phyloP scores from a whole-genome alignment of 2,329 filamentous ascomycete species.

The Diaporthe citriasiana region DNA sequence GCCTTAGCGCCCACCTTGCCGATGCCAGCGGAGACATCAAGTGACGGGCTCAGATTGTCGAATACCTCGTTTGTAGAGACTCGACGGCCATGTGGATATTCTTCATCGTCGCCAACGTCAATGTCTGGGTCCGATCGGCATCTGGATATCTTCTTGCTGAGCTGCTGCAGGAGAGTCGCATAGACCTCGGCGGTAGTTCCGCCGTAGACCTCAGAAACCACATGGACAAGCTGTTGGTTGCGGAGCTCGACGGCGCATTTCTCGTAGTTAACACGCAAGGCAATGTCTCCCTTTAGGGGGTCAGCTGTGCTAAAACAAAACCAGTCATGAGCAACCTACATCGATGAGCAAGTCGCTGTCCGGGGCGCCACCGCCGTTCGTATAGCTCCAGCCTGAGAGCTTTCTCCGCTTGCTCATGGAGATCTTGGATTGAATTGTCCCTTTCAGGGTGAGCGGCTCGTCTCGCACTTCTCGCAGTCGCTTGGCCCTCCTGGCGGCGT shows the following conservation, averaged over 20 bases:
- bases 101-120: conserved; percentile 57
- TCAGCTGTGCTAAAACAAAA: conserved; percentile 26
- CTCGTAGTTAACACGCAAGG: conserved; percentile 86
- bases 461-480: conserved; percentile 68
- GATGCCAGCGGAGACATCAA: conserved; percentile 70
- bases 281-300: conserved; percentile 62
- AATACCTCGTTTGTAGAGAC: conserved; percentile 71
- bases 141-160: conserved; percentile 77
- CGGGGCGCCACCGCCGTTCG: conserved; percentile 55
- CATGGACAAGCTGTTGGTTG: conserved; percentile 81
- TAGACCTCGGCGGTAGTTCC: conserved; percentile 84
- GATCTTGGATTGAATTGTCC: conserved; percentile 58
- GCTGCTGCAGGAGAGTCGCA: conserved; percentile 75
- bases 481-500: conserved; percentile 68
- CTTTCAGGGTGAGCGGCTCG: conserved; percentile 65
- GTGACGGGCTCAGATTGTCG: conserved; percentile 63
- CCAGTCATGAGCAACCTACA: conserved; percentile 54
- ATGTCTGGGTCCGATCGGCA: conserved; percentile 73
- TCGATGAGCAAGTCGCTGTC: conserved; percentile 61
- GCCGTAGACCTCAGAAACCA: conserved; percentile 79
- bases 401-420: conserved; percentile 41
- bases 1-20: conserved; percentile 66
- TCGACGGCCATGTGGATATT: conserved; percentile 51
- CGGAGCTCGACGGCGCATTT: conserved; percentile 87
- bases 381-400: conserved; percentile 45